Base-by-base conservation (phyloP, 305 asterid species). In the Euphrasia arctica region DNA sequence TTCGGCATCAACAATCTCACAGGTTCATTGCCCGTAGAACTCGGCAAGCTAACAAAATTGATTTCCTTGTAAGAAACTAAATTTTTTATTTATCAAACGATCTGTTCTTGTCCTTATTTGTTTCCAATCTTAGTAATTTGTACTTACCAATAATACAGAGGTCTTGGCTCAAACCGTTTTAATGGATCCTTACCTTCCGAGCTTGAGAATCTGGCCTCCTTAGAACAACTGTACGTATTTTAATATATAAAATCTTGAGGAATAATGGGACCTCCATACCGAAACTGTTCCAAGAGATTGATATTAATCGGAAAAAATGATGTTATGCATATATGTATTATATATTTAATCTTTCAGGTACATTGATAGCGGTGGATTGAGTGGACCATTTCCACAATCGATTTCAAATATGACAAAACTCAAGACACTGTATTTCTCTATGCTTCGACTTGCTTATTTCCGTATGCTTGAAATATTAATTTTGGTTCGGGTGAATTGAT, bases 351-450 rank as follows among this genome's bases (percentile, higher is more conserved):
- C 63, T 64, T 67, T 66, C 69, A 86, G 94, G 80, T 86, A 86
- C 62, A 83, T 86, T 9, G 90, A 83, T 56, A 81, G 90, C 79
- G 79, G 90, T 69, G 90, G 90, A 65, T 71, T 86, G 76, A 73
- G 80, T 64, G 94, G 90, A 65, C 82, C 80, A n/a, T 79, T 83
- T 69, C 94, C 88, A 61, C 71, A 41, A 61, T 83, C 81, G 67
- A 48, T 86, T 12, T 86, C 90, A 18, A 81, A 72, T 28, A 66
- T 81, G 75, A 79, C 72, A 72, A 74, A 83, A 18, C 85, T 86
- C 63, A 76, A 62, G 0, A 81, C 13, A 54, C 70, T 80, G 88
- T 86, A 83, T 51, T 18, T 54, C 34, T 28, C 59, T 52, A 5
- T 22, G 58, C 65, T 60, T 52, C 42, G 67, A 64, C 61, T 29